Evolutionary conservation across 2,329 filamentous ascomycete genomes (phyloP).

Genomic region (Phialemonium atrogriseum): DNA sequence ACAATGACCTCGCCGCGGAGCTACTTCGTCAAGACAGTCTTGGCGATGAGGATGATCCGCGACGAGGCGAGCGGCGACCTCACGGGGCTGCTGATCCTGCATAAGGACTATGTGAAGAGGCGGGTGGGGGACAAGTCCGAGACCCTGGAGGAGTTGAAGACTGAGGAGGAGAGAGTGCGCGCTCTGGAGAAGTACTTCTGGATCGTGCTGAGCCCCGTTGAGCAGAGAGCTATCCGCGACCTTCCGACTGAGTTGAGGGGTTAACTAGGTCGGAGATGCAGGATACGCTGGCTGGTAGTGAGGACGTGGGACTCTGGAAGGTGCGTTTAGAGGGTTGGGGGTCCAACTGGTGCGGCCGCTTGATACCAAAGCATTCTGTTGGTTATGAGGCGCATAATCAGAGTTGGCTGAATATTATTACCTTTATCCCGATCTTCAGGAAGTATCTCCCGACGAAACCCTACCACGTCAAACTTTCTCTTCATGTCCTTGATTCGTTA

Average conservation of each 20-base stretch:
- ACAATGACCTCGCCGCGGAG: conserved; percentile 25
- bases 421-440: too few species aligned
- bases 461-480: too few species aligned
- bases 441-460: too few species aligned
- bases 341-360: too few species aligned
- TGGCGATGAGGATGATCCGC: conserved; percentile 23
- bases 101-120: conserved; percentile 34
- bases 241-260: conserved; percentile 17
- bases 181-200: conserved; percentile 42
- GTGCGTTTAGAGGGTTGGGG: too few species aligned
- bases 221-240: conserved; percentile 39
- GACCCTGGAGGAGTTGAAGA: conserved; percentile 31
- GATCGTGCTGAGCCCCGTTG: conserved; percentile 35
- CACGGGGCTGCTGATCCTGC: conserved; percentile 33
- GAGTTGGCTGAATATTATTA: too few species aligned
- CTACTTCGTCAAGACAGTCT: conserved; percentile 27
- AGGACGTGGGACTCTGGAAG: too few species aligned
- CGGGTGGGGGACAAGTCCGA: conserved; percentile 28
- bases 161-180: conserved; percentile 38
- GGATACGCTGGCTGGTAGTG: not conserved
- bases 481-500: too few species aligned
- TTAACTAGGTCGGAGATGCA: too few species aligned
- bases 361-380: too few species aligned
- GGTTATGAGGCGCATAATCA: too few species aligned
- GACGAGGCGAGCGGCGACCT: conserved; percentile 9